Percentiles rank a stretch among this genome's conserved stretches.
These are phyloP conservation scores for Colletotrichum lupini DNA, from an alignment of 2,329 filamentous ascomycete species.

Conservation along the genomic window DNA sequence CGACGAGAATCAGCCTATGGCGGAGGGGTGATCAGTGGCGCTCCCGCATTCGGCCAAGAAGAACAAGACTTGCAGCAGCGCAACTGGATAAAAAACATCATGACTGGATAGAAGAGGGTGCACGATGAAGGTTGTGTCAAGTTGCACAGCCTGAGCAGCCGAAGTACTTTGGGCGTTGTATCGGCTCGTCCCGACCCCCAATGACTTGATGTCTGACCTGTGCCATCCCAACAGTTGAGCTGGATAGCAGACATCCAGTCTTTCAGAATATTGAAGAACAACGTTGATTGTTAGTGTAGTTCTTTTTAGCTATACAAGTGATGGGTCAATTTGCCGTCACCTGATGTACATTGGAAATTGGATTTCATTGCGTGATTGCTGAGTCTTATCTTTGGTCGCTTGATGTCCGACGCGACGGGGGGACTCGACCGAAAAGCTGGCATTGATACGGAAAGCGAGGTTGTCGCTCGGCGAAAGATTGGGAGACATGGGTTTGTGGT, in stretches of 20 bases:
- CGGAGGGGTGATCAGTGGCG: background rate
- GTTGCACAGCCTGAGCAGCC: background rate
- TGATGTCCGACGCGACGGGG: background rate
- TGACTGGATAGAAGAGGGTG: background rate
- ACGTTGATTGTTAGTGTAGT: too few relatives aligned
- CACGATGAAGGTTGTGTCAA: background rate
- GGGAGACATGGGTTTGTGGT: background rate
- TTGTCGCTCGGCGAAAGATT: background rate
- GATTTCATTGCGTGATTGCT: constrained; percentile 10
- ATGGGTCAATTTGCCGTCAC: background rate
- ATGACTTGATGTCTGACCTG: background rate
- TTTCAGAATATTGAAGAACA: background rate
- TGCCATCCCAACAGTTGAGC: background rate
- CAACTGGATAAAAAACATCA: background rate
- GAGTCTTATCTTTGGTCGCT: constrained; percentile 9
- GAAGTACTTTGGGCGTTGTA: background rate
- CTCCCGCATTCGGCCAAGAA: constrained; percentile 20
- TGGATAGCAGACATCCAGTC: background rate
- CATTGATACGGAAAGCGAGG: background rate
- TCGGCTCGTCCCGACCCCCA: background rate
- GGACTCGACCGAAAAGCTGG: background rate
- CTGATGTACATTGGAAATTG: background rate
- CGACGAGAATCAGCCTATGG: background rate
- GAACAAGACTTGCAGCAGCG: background rate
- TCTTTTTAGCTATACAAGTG: too few relatives aligned